Base-by-base conservation (phyloP, 805 yeast genomes). In the Zygosaccharomyces siamensis region DNA sequence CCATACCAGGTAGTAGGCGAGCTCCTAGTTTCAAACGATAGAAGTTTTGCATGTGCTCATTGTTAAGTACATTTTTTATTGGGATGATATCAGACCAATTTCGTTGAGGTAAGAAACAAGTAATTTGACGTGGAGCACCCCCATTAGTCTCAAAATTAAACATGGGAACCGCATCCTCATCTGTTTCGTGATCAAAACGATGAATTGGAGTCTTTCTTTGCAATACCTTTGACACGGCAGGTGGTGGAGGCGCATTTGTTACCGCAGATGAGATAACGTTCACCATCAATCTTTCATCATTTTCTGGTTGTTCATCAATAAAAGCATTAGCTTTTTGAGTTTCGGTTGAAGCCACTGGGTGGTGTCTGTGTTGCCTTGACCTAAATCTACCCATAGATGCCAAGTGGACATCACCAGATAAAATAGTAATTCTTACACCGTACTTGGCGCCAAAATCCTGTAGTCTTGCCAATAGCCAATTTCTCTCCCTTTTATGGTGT, bases 351-450 rank as follows among this genome's bases (percentile, higher is more conserved):
- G 64, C 55, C 36, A 69, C 60, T 16, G 72, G 54, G 55, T 75
- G 75, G 43, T 72, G 74, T 48, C 69, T 65, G 60, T 76, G 78
- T 44, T 73, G 54, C 57, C 77, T 76, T 6, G 89, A 68, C 59
- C 77, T 78, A 68, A 92, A 78, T 56, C 95, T 73, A 10, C 97
- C 95, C 49, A 90, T 68, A 39, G 90, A 85, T 48, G 93, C 84
- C 55, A 92, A 72, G 68, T 93, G 99, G 38, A 93, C 98, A 63
- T 92, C 99, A 27, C 99, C 99, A 11, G 90, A 79, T 21, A 92
- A 71, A 51, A 92, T 84, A 6, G 98, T 89, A 49, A 93, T 68
- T 56, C 99, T 75, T 3, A 85, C 80, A 3, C 83, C 83, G 54
- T 76, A 64, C 27, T 68, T 58, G 28, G 85, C 76, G 3, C 92